A percentile compares a stretch with the other conserved stretches of the same genome.
These are phyloP conservation scores for Leucaena leucocephala DNA, from an alignment of 306 rosid genomes.

Conservation along the genomic window DNA sequence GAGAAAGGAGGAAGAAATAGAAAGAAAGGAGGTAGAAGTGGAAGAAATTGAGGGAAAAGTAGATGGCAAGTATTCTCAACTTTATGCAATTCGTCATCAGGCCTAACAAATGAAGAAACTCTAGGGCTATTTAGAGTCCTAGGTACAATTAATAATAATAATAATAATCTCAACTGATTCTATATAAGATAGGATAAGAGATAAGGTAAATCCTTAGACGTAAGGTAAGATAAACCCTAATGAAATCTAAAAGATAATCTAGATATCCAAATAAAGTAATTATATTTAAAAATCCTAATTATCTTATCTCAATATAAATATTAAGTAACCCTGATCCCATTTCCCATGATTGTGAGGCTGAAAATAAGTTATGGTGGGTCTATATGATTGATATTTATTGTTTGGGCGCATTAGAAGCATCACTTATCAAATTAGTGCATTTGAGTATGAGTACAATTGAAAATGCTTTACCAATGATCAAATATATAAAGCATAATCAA, in stretches of 20 bases:
- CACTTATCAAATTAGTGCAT: background rate
- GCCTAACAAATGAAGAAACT: no score
- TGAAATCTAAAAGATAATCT: background rate
- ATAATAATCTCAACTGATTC: background rate
- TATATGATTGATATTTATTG: background rate
- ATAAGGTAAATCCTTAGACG: no score
- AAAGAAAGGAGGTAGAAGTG: background rate
- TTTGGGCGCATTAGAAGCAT: background rate
- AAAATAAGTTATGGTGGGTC: background rate
- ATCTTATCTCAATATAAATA: background rate
- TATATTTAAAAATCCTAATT: background rate
- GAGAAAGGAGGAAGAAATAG: background rate
- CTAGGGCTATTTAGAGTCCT: no score
- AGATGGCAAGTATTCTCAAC: background rate
- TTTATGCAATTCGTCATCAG: no score
- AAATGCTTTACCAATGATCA: no score
- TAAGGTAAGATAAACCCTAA: background rate
- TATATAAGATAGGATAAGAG: background rate
- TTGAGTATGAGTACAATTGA: no score
- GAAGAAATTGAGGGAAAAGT: background rate
- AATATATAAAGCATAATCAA: no score
- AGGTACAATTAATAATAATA: background rate
- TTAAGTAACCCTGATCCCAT: background rate
- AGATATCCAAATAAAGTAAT: background rate
- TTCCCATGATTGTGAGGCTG: conserved; percentile 1